A percentile compares a stretch with the other conserved stretches of the same genome.
Conservation (phyloP, 2,329 filamentous ascomycete genomes). For the Penicillium crustosum region DNA sequence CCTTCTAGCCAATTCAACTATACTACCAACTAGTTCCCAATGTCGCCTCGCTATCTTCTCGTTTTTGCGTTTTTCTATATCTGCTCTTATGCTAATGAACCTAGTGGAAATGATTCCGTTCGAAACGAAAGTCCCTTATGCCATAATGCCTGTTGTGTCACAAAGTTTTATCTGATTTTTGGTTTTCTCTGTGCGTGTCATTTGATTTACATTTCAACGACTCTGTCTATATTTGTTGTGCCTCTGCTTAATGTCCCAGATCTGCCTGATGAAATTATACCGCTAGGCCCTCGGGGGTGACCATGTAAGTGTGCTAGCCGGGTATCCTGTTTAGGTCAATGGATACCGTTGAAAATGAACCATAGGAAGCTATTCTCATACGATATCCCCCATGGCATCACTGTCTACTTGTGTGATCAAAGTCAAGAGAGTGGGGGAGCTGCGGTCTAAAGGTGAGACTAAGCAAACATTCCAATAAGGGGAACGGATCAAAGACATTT, state of each 20-base stretch:
- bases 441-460: background rate
- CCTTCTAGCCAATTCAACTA: conserved; percentile 35
- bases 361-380: background rate
- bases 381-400: background rate
- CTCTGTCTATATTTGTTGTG: background rate
- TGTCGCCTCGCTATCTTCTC: conserved; percentile 10
- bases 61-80: background rate
- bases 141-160: conserved; percentile 1
- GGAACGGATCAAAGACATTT: background rate
- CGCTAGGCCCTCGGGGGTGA: background rate
- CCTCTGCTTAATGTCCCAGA: background rate
- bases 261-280: conserved; percentile 3
- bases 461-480: background rate
- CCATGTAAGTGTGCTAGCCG: conserved; percentile 7
- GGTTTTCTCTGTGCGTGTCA: background rate
- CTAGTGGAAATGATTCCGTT: background rate
- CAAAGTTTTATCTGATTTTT: background rate
- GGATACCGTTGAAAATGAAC: background rate
- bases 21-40: conserved; percentile 28
- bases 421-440: background rate
- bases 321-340: conserved; percentile 5
- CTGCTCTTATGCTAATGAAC: conserved; percentile 1
- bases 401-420: no score
- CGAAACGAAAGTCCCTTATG: background rate
- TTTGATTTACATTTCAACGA: background rate